Base-by-base conservation (phyloP, 345 rosid genomes). In the Acer campestre region DNA sequence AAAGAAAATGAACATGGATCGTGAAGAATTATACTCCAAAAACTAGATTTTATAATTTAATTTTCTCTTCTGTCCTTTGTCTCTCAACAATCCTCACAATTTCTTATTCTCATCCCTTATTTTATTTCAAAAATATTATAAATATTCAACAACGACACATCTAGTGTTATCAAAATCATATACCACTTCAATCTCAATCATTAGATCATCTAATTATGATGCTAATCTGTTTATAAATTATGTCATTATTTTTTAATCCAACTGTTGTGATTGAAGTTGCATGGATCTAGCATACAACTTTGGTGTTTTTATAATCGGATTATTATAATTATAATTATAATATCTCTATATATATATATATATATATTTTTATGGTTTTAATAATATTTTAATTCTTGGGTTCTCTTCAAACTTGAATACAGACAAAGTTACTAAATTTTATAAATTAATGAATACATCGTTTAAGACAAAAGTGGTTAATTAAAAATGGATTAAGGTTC, bases 1-100 rank as follows among this genome's bases (percentile, higher is more conserved):
- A 75, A 44, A 27, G 81, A 80, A 85, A 74, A 79, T 72, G 90
- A 82, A 84, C 88, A 76, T 79, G 89, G 88, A 68, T 79, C 80
- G 67, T 51, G 83, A 70, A 59, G 81, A 79, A 68, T 74, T 79
- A 40, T 68, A 31, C 56, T 61, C 51, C 71, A 53, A 7, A 42
- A 42, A 42, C 38, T 35, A 35, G 38, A 35, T 35, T 35, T 35
- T 35, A 35, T 35, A 35, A 35, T 4, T 35, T 35, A 35, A 35
- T 35, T 35, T 31, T 63, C 58, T 53, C n/a, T 63, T 6, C 6
- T 79, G 27, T 66, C n/a, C 25, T 72, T 72, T 22, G 9, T 65
- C 76, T 63, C 75, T 72, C 67, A 42, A 42, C 82, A 61, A 84
- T 73, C 80, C 61, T 67, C 67, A 53, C 74, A 73, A 55, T 73